Evolutionary conservation across 2,329 filamentous ascomycete genomes (phyloP).

Genomic region (Penicillium sp.): DNA sequence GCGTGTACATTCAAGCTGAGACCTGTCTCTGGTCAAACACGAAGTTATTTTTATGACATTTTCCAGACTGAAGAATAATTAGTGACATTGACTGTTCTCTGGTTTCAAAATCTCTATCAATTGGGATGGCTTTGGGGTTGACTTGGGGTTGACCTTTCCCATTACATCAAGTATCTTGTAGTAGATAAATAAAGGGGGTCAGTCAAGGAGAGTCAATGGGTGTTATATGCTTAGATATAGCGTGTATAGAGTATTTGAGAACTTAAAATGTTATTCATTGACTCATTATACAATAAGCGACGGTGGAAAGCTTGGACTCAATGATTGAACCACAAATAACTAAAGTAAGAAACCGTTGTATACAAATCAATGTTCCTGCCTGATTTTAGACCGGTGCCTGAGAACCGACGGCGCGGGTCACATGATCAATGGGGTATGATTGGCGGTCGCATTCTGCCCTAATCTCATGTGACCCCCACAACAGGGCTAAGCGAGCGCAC

Average conservation of each 20-base stretch:
- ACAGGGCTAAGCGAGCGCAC: constrained; percentile 47
- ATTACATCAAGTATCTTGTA: background rate
- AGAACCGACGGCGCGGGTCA: constrained; percentile 15
- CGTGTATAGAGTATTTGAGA: too few relatives aligned
- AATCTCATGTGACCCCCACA: constrained; percentile 31
- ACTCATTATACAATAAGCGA: background rate
- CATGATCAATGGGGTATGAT: constrained; percentile 23
- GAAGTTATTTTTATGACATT: background rate
- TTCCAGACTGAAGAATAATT: background rate
- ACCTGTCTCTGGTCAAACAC: constrained; percentile 3
- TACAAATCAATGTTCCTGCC: background rate
- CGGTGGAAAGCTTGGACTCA: background rate
- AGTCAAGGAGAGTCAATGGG: background rate
- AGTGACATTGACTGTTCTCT: background rate
- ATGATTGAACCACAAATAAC: background rate
- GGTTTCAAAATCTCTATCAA: background rate
- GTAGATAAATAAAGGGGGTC: background rate
- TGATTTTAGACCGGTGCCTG: background rate
- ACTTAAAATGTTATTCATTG: background rate
- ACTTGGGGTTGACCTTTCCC: background rate
- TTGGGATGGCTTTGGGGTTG: background rate
- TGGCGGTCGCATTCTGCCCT: constrained; percentile 34
- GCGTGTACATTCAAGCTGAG: constrained; percentile 8
- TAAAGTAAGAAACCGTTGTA: background rate
- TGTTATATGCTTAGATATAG: background rate